Base-by-base conservation (phyloP, 331 rosid species). In the Pyrus hybrid region DNA sequence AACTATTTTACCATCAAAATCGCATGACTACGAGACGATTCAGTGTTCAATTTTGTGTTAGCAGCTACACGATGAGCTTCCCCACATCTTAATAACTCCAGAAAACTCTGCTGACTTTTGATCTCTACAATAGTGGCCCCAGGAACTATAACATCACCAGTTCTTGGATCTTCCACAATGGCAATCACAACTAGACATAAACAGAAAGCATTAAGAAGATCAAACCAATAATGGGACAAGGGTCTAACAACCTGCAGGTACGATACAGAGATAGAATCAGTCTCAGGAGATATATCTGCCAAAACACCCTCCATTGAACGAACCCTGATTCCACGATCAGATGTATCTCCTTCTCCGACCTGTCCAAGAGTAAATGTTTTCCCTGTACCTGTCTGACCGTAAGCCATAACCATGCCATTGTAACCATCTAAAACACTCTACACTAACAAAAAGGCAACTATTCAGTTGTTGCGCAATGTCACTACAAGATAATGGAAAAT, bases 301-400 rank as follows among this genome's bases (percentile, higher is more conserved):
- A 95, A 83, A 81, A 95, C 83, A 81, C 88, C 97, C 88, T 95
- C 99, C 99, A 95, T 95, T 21, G 99, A 83, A 77, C 99, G 96
- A 77, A 92, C 97, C 99, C 89, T 92, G 68, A 95, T 92, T 64
- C 99, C 99, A 56, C 98, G 93, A 83, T 86, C 85, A 70, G 99
- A 88, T 63, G 90, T 74, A 68, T 95, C 97, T 78, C 81, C 89
- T 76, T 92, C 97, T 62, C 99, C 99, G 14, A 95, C 32, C 47
- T 84, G 87, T 82, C 97, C 99, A 83, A 95, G 97, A 7, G 99
- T 95, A 85, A 90, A 95, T 69, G 99, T 95, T 83, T 95, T 95
- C 35, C 97, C 99, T 2, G 99, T 95, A 45, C 99, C 99, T 41
- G 99, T 95, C 87, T 95, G 99, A 73, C 99, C 99, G 78, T 95